Conservation (phyloP, 2,329 filamentous ascomycete genomes). For the Boeremia exigua region DNA sequence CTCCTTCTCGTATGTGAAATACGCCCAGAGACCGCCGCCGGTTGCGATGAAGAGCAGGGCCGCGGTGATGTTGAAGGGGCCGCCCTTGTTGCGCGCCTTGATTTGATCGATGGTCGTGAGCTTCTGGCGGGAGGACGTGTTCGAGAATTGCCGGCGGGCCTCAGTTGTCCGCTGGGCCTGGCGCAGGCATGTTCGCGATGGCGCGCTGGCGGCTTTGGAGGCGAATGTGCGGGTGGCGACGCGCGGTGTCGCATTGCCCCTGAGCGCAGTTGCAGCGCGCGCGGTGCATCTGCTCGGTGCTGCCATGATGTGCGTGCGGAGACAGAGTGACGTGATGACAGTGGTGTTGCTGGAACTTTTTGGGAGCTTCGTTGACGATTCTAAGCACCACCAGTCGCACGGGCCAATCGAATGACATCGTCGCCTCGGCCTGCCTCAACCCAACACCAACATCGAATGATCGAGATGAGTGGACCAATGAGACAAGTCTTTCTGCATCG, state of each 20-base stretch:
- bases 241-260: constrained; percentile 18
- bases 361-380: constrained; percentile 8
- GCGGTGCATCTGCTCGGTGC: constrained; percentile 33
- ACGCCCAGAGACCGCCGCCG: constrained; percentile 79
- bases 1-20: constrained; percentile 92
- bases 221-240: constrained; percentile 36
- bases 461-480: not conserved
- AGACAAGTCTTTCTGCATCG: not conserved
- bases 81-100: constrained; percentile 42
- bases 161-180: constrained; percentile 13
- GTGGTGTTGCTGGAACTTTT: constrained; percentile 19
- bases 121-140: constrained; percentile 32
- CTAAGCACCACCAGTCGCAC: constrained; percentile 10
- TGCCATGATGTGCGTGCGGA: constrained; percentile 29
- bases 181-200: constrained; percentile 25
- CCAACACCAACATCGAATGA: not conserved
- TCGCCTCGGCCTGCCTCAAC: not conserved
- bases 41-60: constrained; percentile 83
- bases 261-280: constrained; percentile 26
- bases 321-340: constrained; percentile 13
- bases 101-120: constrained; percentile 48
- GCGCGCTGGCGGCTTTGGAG: constrained; percentile 19
- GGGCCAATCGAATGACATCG: constrained; percentile 16
- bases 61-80: constrained; percentile 92
- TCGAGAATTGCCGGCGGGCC: constrained; percentile 34